A percentile compares a stretch with the other conserved stretches of the same genome.
phyloP scores from a whole-genome alignment of 495 filamentous ascomycete species.

The Podospora didyma region DNA sequence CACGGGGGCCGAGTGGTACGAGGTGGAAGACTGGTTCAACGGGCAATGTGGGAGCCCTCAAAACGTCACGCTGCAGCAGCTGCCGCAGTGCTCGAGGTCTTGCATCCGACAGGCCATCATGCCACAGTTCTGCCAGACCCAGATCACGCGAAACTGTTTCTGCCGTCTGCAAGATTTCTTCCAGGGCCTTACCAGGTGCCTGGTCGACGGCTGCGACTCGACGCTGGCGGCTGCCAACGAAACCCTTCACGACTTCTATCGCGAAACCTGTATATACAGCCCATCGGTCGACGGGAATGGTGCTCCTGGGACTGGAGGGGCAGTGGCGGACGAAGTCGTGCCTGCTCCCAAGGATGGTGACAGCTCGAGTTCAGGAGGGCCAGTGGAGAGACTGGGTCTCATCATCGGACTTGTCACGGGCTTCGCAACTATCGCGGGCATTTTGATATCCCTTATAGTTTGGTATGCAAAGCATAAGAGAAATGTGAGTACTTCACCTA shows the following conservation, averaged over 20 bases:
- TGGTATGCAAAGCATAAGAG: neutral
- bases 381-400: neutral
- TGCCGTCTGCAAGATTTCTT: neutral
- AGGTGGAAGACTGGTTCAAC: neutral
- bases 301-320: neutral
- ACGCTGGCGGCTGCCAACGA: neutral
- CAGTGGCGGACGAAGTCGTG: neutral
- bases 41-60: neutral
- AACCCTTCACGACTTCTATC: neutral
- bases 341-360: neutral
- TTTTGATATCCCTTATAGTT: neutral
- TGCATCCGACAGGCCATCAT: neutral
- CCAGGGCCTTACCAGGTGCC: neutral
- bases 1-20: neutral
- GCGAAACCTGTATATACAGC: neutral
- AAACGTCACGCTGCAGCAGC: neutral
- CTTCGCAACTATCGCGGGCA: neutral
- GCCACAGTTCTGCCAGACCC: neutral
- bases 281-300: neutral
- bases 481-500: neutral
- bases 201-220: neutral
- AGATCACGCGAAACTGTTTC: neutral
- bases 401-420: neutral
- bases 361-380: neutral
- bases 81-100: neutral